phyloP scores from a whole-genome alignment of 2,329 filamentous ascomycete species.

The Beauveria scarabaeidicola region DNA sequence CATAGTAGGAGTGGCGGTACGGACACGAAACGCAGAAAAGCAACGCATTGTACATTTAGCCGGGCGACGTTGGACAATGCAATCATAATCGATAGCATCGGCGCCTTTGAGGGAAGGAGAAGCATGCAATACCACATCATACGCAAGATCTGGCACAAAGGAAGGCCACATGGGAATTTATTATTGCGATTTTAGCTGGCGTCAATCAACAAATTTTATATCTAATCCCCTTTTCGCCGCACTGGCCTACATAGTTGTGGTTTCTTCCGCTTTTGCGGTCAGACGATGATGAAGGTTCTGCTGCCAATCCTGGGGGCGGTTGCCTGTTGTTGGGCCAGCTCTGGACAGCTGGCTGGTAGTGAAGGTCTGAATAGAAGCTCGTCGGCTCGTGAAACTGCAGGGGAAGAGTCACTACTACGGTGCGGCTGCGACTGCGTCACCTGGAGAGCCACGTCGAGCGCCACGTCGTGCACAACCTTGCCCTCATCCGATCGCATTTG shows the following conservation, averaged over 20 bases:
- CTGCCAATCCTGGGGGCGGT: not conserved
- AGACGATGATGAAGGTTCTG: not conserved
- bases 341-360: not conserved
- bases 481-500: not conserved
- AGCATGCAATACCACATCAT: not conserved
- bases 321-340: not conserved
- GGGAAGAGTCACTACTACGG: not conserved
- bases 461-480: not conserved
- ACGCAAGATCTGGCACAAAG: not conserved
- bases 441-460: not conserved
- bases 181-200: not conserved
- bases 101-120: not conserved
- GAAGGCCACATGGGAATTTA: not conserved
- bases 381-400: not conserved
- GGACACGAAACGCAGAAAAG: not conserved
- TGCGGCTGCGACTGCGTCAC: not conserved
- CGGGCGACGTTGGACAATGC: not conserved
- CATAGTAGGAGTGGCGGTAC: not conserved
- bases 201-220: not conserved
- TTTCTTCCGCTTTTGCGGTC: not conserved
- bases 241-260: not conserved
- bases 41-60: slow-evolving; percentile 7
- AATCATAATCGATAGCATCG: not conserved
- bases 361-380: not conserved
- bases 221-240: not conserved